Evolutionary conservation across 1,284 basidiomycete species (phyloP).

Genomic region (Farysia itapuensis): DNA sequence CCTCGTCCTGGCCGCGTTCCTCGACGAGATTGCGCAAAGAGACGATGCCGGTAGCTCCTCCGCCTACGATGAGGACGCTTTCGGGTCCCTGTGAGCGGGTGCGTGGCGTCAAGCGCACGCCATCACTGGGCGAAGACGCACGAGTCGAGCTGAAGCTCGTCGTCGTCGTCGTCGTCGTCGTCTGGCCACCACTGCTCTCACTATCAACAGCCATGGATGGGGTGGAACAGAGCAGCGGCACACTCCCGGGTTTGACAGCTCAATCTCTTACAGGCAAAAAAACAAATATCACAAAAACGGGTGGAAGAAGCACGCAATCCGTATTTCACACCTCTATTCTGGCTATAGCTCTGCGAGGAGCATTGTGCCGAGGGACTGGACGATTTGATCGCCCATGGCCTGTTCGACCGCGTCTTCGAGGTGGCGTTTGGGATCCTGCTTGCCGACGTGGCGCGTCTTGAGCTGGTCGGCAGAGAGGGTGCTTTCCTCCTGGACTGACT

Average conservation of each 20-base stretch:
- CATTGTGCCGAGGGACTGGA: conserved; percentile 58
- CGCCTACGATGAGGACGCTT: conserved; percentile 46
- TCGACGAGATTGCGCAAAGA: conserved; percentile 40
- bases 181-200: background rate
- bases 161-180: background rate
- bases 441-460: conserved; percentile 58
- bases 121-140: background rate
- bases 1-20: conserved; percentile 6
- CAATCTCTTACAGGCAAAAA: no score
- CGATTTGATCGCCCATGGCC: conserved; percentile 59
- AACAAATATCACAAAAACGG: no score
- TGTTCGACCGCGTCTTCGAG: conserved; percentile 57
- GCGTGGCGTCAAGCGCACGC: conserved; percentile 3
- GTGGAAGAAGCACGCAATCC: no score
- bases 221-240: no score
- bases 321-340: no score
- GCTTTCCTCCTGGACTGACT: conserved; percentile 57
- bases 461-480: conserved; percentile 53
- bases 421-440: conserved; percentile 59
- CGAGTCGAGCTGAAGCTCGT: background rate
- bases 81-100: conserved; percentile 16
- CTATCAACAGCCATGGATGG: no score
- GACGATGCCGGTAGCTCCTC: conserved; percentile 47
- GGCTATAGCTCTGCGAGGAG: conserved; percentile 32
- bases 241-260: conserved; percentile 5